phyloP scores from a whole-genome alignment of 441 rosid species.

The Euphorbia corollata region DNA sequence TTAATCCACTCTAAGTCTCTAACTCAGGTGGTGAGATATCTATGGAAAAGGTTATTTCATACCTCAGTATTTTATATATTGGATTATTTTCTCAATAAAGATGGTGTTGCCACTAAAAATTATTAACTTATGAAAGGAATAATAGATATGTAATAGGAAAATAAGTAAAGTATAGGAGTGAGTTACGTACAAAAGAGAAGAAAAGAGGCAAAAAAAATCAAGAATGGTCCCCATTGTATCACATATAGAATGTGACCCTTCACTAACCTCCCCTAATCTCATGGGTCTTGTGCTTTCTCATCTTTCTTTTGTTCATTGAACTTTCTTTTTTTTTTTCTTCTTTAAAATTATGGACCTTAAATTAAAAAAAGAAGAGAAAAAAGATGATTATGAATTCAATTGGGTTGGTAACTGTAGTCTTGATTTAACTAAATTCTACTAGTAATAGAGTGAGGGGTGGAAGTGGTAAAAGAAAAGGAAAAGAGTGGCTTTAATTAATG shows the following conservation, averaged over 20 bases:
- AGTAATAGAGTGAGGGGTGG: not conserved
- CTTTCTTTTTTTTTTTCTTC: too few species aligned
- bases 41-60: too few species aligned
- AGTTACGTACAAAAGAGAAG: not conserved
- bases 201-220: not conserved
- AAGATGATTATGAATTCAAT: not conserved
- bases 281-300: constrained; percentile 16
- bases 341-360: too few species aligned
- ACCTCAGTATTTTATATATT: not conserved
- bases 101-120: not conserved
- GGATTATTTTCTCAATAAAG: too few species aligned
- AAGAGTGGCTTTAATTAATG: constrained; percentile 35
- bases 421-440: not conserved
- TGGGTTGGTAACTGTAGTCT: not conserved
- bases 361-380: too few species aligned
- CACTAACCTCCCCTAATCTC: constrained; percentile 30
- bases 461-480: constrained; percentile 5
- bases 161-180: constrained; percentile 2
- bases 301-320: not conserved
- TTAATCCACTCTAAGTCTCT: too few species aligned
- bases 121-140: not conserved
- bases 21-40: too few species aligned
- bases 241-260: constrained; percentile 40
- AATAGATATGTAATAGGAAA: not conserved
- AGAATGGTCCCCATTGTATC: constrained; percentile 29